A percentile compares a stretch with the other conserved stretches of the same genome.
phyloP scores from a whole-genome alignment of 352 stramenopile genomes.

The Saprolegnia parasitica region DNA sequence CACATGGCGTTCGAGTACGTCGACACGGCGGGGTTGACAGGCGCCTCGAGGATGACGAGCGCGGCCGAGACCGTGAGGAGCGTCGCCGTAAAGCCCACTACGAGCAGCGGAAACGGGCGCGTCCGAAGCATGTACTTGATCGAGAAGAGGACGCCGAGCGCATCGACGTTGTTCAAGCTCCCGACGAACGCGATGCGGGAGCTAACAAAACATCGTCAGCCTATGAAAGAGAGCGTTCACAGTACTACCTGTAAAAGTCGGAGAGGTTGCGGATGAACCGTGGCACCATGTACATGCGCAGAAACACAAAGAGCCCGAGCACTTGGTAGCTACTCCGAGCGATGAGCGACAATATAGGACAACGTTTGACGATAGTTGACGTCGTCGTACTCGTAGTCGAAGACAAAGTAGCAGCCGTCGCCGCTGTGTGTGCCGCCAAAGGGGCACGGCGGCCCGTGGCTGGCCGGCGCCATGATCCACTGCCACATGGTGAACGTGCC shows the following conservation, averaged over 20 bases:
- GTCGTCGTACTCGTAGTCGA: constrained; percentile 51
- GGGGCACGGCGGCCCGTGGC: constrained; percentile 32
- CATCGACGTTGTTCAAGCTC: constrained; percentile 67
- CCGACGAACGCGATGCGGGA: constrained; percentile 74
- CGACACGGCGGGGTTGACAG: constrained; percentile 57
- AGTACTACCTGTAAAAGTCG: constrained; percentile 57
- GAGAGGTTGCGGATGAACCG: constrained; percentile 71
- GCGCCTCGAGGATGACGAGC: constrained; percentile 59
- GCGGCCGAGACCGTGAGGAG: constrained; percentile 58
- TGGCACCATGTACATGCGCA: constrained; percentile 74
- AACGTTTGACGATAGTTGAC: background rate
- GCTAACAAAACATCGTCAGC: constrained; percentile 31
- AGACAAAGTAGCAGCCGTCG: constrained; percentile 59
- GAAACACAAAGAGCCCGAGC: constrained; percentile 54
- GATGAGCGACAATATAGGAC: too few species aligned
- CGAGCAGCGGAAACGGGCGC: constrained; percentile 58
- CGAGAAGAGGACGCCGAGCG: constrained; percentile 68
- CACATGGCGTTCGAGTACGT: constrained; percentile 56
- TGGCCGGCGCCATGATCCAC: constrained; percentile 45
- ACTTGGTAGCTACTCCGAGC: constrained; percentile 69
- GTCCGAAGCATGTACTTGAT: constrained; percentile 75
- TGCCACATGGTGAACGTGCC: constrained; percentile 54
- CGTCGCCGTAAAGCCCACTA: constrained; percentile 38
- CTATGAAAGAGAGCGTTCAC: background rate
- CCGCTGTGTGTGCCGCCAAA: constrained; percentile 35